Evolutionary conservation across 2,329 filamentous ascomycete species (phyloP).

Genomic region (Phialophora macrospora): DNA sequence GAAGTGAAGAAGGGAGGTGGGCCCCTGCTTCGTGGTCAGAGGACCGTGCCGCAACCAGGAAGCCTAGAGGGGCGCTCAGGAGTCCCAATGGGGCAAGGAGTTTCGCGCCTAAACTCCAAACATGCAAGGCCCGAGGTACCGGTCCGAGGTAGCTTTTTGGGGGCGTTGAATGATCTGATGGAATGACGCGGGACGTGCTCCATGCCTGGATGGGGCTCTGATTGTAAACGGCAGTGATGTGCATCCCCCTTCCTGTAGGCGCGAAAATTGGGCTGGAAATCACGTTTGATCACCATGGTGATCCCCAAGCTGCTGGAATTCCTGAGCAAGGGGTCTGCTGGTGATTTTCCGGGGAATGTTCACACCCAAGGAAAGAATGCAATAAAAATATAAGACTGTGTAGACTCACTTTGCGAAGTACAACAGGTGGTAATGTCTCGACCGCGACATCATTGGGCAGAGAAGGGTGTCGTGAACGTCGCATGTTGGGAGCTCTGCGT

Average conservation of each 20-base stretch:
- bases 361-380: neutral
- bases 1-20: slow-evolving; percentile 7
- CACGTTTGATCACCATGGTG: slow-evolving; percentile 13
- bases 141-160: slow-evolving; percentile 5
- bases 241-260: neutral
- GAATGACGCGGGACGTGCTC: slow-evolving; percentile 22
- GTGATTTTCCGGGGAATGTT: slow-evolving; percentile 11
- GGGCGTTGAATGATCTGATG: slow-evolving; percentile 6
- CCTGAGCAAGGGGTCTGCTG: slow-evolving; percentile 2
- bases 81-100: slow-evolving; percentile 22
- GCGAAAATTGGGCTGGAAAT: slow-evolving; percentile 3
- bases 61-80: slow-evolving; percentile 10
- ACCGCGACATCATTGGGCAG: slow-evolving; percentile 46
- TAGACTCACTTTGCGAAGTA: slow-evolving; percentile 62
- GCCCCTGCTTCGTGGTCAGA: slow-evolving; percentile 18
- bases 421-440: slow-evolving; percentile 59
- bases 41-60: slow-evolving; percentile 26
- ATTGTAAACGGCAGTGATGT: slow-evolving; percentile 15
- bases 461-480: slow-evolving; percentile 25
- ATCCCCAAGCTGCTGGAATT: slow-evolving; percentile 9
- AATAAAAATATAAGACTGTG: neutral
- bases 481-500: slow-evolving; percentile 23
- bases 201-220: neutral
- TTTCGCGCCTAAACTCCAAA: slow-evolving; percentile 27
- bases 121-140: slow-evolving; percentile 13